Evolutionary conservation across 495 filamentous ascomycete genomes (phyloP).

Genomic region (Aspergillus cavernicola): DNA sequence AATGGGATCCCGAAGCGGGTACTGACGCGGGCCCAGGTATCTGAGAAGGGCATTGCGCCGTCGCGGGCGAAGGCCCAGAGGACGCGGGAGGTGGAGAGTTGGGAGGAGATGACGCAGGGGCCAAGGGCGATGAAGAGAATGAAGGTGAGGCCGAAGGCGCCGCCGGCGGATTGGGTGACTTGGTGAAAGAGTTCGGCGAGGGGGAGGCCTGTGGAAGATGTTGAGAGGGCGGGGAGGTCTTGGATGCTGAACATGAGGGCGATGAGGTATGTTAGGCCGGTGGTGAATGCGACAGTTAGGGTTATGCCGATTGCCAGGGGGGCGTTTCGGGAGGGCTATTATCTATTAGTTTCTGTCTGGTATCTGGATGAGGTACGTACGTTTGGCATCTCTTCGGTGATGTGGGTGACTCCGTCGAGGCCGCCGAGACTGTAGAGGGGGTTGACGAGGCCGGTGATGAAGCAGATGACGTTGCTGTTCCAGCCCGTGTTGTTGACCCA

Average conservation of each 20-base stretch:
- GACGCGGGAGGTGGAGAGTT: constrained; percentile 55
- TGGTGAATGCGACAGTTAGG: constrained; percentile 39
- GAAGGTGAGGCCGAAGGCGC: constrained; percentile 30
- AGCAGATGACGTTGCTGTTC: constrained; percentile 62
- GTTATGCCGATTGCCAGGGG: constrained; percentile 6
- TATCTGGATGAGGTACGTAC: constrained; percentile 11
- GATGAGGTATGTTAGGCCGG: constrained; percentile 39
- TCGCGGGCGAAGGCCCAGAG: constrained; percentile 80
- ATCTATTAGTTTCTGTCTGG: background rate
- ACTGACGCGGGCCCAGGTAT: constrained; percentile 23
- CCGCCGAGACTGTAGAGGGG: constrained; percentile 74
- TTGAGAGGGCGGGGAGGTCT: constrained; percentile 24
- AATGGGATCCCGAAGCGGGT: constrained; percentile 37
- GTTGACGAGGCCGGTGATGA: constrained; percentile 71
- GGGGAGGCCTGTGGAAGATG: constrained; percentile 53
- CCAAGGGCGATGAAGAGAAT: constrained; percentile 49
- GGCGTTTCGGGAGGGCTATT: constrained; percentile 7
- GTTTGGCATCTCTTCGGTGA: constrained; percentile 73
- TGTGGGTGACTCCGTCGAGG: constrained; percentile 57
- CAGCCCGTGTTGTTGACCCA: constrained; percentile 67
- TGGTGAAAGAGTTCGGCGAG: constrained; percentile 69
- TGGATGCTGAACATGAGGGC: constrained; percentile 44
- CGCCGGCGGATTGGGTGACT: constrained; percentile 60
- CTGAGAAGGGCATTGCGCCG: constrained; percentile 38
- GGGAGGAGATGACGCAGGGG: constrained; percentile 44